These are phyloP conservation scores for Pythium periplocum DNA, from an alignment of 352 stramenopile species.

Conservation along the genomic window DNA sequence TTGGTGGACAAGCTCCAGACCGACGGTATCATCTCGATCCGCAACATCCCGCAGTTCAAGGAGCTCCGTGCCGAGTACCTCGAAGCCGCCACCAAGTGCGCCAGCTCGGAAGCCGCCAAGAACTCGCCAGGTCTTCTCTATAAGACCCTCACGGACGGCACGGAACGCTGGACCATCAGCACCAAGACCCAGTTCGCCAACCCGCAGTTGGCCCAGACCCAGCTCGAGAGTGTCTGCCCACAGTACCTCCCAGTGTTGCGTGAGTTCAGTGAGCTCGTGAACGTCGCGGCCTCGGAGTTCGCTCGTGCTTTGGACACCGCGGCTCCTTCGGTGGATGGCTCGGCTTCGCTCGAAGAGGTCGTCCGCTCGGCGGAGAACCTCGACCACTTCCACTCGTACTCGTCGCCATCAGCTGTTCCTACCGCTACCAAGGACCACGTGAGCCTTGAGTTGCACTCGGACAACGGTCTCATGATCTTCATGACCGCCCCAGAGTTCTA, in stretches of 20 bases:
- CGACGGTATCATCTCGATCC: slow-evolving; percentile 9
- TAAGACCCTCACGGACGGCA: slow-evolving; percentile 17
- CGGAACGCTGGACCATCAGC: slow-evolving; percentile 19
- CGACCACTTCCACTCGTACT: slow-evolving; percentile 21
- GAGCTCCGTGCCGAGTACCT: slow-evolving; percentile 5
- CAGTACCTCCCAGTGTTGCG: slow-evolving; percentile 7
- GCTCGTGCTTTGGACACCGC: slow-evolving; percentile 2
- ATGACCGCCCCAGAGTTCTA: slow-evolving; percentile 19
- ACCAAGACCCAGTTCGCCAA: slow-evolving; percentile 18
- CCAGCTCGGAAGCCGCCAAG: not conserved
- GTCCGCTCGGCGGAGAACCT: slow-evolving; percentile 12
- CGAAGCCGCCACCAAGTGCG: slow-evolving; percentile 6
- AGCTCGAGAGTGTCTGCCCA: slow-evolving; percentile 4
- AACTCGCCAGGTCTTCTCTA: slow-evolving; percentile 4
- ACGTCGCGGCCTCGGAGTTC: not conserved
- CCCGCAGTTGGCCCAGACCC: slow-evolving; percentile 4
- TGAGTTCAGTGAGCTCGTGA: slow-evolving; percentile 8
- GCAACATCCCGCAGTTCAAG: slow-evolving; percentile 5
- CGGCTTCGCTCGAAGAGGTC: slow-evolving; percentile 11
- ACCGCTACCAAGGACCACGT: not conserved
- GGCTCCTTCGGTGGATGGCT: not conserved
- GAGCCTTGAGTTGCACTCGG: slow-evolving; percentile 18
- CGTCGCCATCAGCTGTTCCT: not conserved
- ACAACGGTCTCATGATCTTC: slow-evolving; percentile 21
- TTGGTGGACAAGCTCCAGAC: slow-evolving; percentile 6